Evolutionary conservation across 2,329 filamentous ascomycete genomes (phyloP).

Genomic region (Aspergillus carbonarius): DNA sequence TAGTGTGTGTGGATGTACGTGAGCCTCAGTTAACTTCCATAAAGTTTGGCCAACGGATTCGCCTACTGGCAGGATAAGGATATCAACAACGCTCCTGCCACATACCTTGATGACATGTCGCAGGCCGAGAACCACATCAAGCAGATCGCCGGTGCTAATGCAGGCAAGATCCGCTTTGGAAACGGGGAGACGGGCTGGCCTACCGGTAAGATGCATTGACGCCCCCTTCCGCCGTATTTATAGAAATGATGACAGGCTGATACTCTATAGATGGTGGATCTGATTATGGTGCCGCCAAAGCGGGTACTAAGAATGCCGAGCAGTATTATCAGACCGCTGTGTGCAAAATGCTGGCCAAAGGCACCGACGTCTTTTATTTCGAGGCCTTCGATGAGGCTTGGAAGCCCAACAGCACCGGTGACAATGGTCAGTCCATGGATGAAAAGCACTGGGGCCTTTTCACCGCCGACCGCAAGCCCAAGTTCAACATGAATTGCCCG

Average conservation of each 20-base stretch:
- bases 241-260: background rate
- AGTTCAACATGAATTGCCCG: conserved; percentile 55
- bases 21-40: background rate
- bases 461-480: conserved; percentile 57
- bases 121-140: conserved; percentile 65
- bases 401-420: conserved; percentile 64
- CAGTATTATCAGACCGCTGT: conserved; percentile 62
- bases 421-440: conserved; percentile 60
- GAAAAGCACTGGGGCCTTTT: conserved; percentile 71
- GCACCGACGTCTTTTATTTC: conserved; percentile 69
- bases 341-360: conserved; percentile 65
- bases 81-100: conserved; percentile 58
- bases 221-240: background rate
- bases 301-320: conserved; percentile 58
- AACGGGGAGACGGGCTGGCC: conserved; percentile 71
- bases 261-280: conserved; percentile 49
- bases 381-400: conserved; percentile 72
- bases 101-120: conserved; percentile 67
- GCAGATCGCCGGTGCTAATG: conserved; percentile 52
- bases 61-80: conserved; percentile 69
- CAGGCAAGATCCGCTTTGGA: conserved; percentile 62
- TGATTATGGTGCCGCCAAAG: conserved; percentile 61
- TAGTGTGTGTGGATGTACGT: background rate
- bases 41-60: conserved; percentile 65
- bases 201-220: conserved; percentile 41